phyloP scores from a whole-genome alignment of 345 rosid species.

The Moricandia arvensis region DNA sequence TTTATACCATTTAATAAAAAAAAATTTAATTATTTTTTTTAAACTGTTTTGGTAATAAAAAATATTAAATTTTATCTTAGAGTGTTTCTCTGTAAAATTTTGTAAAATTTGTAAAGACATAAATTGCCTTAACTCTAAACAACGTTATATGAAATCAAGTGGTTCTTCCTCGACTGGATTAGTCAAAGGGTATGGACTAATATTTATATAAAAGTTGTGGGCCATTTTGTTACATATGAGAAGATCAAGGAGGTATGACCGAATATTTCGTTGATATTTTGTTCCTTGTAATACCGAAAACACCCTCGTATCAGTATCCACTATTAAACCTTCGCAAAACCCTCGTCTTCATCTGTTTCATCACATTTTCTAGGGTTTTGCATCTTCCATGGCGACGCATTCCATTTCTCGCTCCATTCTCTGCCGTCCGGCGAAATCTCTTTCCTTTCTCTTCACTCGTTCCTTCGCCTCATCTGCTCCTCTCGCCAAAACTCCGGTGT shows the following conservation, averaged over 20 bases:
- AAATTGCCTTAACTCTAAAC: neutral
- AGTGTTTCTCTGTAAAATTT: no score
- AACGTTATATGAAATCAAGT: neutral
- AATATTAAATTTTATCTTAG: no score
- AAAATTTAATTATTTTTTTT: no score
- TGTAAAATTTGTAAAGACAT: no score
- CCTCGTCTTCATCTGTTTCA: slow-evolving; percentile 7
- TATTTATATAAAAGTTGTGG: neutral
- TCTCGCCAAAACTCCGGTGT: slow-evolving; percentile 11
- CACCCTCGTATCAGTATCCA: neutral
- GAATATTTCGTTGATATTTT: neutral
- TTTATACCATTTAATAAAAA: no score
- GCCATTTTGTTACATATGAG: neutral
- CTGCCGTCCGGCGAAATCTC: slow-evolving; percentile 38
- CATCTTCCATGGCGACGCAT: slow-evolving; percentile 47
- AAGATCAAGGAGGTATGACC: slow-evolving; percentile 2
- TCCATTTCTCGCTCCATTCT: slow-evolving; percentile 44
- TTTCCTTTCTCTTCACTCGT: slow-evolving; percentile 27
- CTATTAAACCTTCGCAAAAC: slow-evolving; percentile 35
- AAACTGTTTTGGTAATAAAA: no score
- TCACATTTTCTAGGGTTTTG: slow-evolving; percentile 27
- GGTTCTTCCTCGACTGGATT: no score
- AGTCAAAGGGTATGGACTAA: no score
- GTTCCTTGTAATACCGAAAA: neutral
- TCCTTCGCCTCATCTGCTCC: slow-evolving; percentile 31